phyloP scores from a whole-genome alignment of 1,284 basidiomycete genomes.

The Heimioporus retisporus region DNA sequence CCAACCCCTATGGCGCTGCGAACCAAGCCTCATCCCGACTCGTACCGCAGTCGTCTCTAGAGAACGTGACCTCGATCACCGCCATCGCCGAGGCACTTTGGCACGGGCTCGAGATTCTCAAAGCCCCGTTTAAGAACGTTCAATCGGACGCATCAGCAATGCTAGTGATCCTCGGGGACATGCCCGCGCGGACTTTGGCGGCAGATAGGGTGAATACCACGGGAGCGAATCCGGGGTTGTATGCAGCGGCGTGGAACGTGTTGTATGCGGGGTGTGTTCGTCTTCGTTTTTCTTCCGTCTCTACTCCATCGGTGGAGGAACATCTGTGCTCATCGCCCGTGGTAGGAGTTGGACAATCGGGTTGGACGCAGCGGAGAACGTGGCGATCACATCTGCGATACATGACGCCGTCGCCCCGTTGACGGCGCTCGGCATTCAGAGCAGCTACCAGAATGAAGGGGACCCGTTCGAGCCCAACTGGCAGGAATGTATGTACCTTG shows the following conservation, averaged over 20 bases:
- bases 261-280: constrained; percentile 17
- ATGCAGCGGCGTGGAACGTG: constrained; percentile 27
- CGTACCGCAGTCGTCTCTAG: constrained; percentile 19
- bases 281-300: neutral
- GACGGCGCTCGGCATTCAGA: constrained; percentile 25
- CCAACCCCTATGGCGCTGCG: constrained; percentile 14
- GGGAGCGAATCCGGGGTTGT: constrained; percentile 27
- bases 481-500: constrained; percentile 26
- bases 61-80: constrained; percentile 15
- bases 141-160: neutral
- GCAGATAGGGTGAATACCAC: constrained; percentile 19
- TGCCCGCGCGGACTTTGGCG: constrained; percentile 17
- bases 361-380: neutral
- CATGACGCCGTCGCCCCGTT: constrained; percentile 22
- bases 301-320: neutral
- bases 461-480: constrained; percentile 29
- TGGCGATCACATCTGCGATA: constrained; percentile 15
- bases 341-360: constrained; percentile 27
- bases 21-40: constrained; percentile 24
- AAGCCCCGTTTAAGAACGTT: constrained; percentile 5
- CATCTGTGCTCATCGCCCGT: neutral
- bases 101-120: constrained; percentile 19
- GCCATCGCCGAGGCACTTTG: constrained; percentile 26
- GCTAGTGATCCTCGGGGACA: constrained; percentile 10
- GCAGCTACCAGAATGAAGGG: constrained; percentile 38